phyloP scores from a whole-genome alignment of 2,329 filamentous ascomycete genomes.

The Nemania sp. region DNA sequence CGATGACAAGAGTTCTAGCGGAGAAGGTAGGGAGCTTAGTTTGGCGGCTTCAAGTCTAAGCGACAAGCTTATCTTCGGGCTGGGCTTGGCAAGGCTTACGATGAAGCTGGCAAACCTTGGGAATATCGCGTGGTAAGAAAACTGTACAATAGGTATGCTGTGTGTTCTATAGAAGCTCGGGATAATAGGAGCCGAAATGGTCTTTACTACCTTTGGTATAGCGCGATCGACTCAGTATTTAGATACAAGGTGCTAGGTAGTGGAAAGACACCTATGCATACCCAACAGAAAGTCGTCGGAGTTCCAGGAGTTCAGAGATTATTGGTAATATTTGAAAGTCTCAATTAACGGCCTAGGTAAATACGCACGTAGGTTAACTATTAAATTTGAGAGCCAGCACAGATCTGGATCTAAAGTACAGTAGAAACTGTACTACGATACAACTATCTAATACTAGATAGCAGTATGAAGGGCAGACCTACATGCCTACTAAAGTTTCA shows the following conservation, averaged over 20 bases:
- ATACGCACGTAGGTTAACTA: not conserved
- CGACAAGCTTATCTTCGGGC: not conserved
- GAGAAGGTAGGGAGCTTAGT: not conserved
- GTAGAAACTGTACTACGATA: no score
- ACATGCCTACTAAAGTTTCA: constrained; percentile 15
- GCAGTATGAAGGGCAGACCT: no score
- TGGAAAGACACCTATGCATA: no score
- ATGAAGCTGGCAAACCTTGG: not conserved
- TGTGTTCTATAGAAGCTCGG: not conserved
- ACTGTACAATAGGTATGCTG: not conserved
- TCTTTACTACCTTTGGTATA: no score
- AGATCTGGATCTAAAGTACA: not conserved
- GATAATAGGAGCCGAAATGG: not conserved
- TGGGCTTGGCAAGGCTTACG: not conserved
- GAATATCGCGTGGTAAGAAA: no score
- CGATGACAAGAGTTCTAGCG: constrained; percentile 22
- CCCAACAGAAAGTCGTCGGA: not conserved
- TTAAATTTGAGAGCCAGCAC: not conserved
- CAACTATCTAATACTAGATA: no score
- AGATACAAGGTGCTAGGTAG: no score
- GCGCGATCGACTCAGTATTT: no score
- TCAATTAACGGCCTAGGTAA: not conserved
- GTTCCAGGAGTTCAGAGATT: not conserved
- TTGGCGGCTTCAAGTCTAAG: not conserved
- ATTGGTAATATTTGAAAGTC: not conserved